phyloP scores from a whole-genome alignment of 2,329 filamentous ascomycete genomes.

The Cytospora mali region DNA sequence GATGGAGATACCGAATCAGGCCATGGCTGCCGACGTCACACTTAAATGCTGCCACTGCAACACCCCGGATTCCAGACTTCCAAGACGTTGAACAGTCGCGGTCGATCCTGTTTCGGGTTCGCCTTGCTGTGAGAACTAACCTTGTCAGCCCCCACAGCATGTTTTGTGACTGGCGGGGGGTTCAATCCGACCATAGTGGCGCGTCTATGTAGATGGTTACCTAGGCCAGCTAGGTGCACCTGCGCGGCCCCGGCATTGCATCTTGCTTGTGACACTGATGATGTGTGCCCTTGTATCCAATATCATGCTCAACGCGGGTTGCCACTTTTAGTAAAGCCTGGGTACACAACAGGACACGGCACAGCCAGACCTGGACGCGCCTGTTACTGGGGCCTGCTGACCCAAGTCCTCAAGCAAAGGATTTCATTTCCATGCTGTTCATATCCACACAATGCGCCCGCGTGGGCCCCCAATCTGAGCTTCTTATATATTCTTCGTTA shows the following conservation, averaged over 20 bases:
- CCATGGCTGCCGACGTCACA: constrained; percentile 19
- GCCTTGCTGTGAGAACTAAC: not conserved
- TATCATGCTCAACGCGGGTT: not conserved
- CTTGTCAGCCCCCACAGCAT: too few species aligned
- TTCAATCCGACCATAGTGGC: too few species aligned
- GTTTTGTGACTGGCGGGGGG: not conserved
- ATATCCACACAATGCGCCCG: not conserved
- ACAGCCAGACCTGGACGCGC: too few species aligned
- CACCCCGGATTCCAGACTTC: constrained; percentile 6
- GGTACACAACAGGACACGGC: too few species aligned
- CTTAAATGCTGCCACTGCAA: constrained; percentile 5
- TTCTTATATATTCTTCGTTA: too few species aligned
- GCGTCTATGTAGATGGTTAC: not conserved
- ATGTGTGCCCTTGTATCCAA: not conserved
- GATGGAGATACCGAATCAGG: constrained; percentile 13
- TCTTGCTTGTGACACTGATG: not conserved
- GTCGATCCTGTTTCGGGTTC: not conserved
- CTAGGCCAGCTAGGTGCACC: too few species aligned
- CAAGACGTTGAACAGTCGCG: not conserved
- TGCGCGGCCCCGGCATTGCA: too few species aligned
- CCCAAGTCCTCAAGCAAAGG: too few species aligned
- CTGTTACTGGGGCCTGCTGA: too few species aligned
- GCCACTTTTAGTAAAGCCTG: not conserved
- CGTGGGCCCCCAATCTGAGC: not conserved
- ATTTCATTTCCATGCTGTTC: not conserved